phyloP scores from a whole-genome alignment of 768 basidiomycete species.

The Russula compacta region DNA sequence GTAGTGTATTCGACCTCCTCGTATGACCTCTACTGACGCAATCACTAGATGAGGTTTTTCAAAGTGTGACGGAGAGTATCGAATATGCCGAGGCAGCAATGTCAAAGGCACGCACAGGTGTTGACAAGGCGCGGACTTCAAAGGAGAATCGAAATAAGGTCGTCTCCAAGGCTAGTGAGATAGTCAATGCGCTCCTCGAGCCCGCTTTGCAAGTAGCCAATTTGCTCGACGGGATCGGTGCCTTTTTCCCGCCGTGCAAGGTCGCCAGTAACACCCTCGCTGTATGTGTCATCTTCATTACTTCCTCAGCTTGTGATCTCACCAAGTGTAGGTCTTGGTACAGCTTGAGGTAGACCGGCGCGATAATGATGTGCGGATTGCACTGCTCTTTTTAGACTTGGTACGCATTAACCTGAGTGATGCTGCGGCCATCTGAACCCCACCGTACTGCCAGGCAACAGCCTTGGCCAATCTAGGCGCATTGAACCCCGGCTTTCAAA shows the following conservation, averaged over 20 bases:
- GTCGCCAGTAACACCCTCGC: neutral
- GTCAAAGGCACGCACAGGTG: neutral
- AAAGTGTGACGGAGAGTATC: neutral
- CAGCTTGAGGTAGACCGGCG: constrained; percentile 10
- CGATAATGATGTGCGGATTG: constrained; percentile 12
- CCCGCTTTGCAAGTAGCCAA: constrained; percentile 14
- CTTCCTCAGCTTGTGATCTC: neutral
- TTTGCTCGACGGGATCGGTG: constrained; percentile 10
- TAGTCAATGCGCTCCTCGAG: constrained; percentile 14
- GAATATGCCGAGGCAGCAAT: constrained; percentile 9
- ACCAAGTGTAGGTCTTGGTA: neutral
- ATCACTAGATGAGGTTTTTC: neutral
- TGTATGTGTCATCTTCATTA: neutral
- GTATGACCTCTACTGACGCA: neutral
- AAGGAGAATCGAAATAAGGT: constrained; percentile 10
- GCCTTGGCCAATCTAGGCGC: constrained; percentile 9
- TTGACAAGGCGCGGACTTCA: constrained; percentile 4
- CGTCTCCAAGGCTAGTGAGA: constrained; percentile 13
- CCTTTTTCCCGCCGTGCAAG: constrained; percentile 9
- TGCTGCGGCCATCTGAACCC: neutral
- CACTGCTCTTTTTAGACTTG: constrained; percentile 3
- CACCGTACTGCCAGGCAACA: neutral
- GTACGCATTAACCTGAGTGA: neutral
- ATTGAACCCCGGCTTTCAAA: constrained; percentile 8
- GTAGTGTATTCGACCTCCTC: neutral